Percentiles rank a stretch among this genome's conserved stretches.
phyloP scores from a whole-genome alignment of 108 stramenopile species.

The Nitzschia sp. region DNA sequence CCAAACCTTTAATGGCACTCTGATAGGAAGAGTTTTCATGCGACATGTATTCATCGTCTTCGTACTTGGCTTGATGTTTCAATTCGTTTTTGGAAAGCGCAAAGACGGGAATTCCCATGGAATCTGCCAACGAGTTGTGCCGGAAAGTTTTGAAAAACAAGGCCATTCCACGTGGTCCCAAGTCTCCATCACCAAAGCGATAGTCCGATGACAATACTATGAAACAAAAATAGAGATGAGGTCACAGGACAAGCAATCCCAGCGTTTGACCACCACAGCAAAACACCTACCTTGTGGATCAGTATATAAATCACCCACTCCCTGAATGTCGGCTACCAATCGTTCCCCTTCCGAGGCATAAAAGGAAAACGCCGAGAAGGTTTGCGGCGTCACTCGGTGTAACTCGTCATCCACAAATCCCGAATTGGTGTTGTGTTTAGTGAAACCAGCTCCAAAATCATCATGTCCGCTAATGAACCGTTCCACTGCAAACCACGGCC shows the following conservation, averaged over 20 bases:
- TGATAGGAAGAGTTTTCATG: conserved; percentile 25
- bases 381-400: conserved; percentile 77
- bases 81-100: conserved; percentile 74
- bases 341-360: conserved; percentile 74
- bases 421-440: conserved; percentile 85
- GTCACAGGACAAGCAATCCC: too few relatives aligned
- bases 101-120: conserved; percentile 75
- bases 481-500: conserved; percentile 80
- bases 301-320: conserved; percentile 88
- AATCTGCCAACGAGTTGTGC: conserved; percentile 47
- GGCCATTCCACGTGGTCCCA: conserved; percentile 85
- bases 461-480: conserved; percentile 72
- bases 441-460: conserved; percentile 69
- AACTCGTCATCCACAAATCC: conserved; percentile 79
- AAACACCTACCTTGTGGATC: conserved; percentile 68
- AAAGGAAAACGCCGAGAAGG: conserved; percentile 81
- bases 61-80: conserved; percentile 67
- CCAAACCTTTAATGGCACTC: conserved; percentile 37
- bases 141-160: conserved; percentile 81
- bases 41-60: conserved; percentile 67
- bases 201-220: conserved; percentile 62
- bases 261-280: too few relatives aligned
- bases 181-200: conserved; percentile 83
- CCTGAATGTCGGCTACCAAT: conserved; percentile 88
- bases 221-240: not conserved